phyloP scores from a whole-genome alignment of 768 basidiomycete genomes.

The Phaeolepiota aurea region DNA sequence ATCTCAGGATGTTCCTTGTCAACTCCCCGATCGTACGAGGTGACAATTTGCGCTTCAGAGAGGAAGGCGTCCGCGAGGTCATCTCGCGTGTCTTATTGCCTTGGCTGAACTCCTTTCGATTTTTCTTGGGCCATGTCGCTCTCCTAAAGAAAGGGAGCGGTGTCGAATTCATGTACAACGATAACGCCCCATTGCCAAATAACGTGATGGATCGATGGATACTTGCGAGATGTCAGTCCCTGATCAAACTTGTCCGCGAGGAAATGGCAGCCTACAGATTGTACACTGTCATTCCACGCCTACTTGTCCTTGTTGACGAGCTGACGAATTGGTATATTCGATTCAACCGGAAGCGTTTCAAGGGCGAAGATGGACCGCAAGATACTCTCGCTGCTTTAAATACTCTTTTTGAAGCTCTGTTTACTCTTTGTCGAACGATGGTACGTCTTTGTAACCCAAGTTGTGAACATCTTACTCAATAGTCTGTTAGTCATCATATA shows the following conservation, averaged over 20 bases:
- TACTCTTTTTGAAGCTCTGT: constrained; percentile 90
- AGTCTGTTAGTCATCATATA: constrained; percentile 78
- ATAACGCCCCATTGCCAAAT: constrained; percentile 71
- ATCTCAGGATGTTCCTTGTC: constrained; percentile 86
- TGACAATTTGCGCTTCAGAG: constrained; percentile 95
- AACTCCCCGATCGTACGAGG: constrained; percentile 98
- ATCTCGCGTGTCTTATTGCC: constrained; percentile 93
- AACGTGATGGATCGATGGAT: constrained; percentile 99
- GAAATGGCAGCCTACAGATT: constrained; percentile 98
- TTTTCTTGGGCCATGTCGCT: constrained; percentile 93
- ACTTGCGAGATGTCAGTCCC: constrained; percentile 93
- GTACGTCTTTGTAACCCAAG: constrained; percentile 29
- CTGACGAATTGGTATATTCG: constrained; percentile 99
- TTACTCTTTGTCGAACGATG: constrained; percentile 94
- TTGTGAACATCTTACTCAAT: constrained; percentile 4
- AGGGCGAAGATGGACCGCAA: constrained; percentile 88
- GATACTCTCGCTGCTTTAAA: constrained; percentile 87
- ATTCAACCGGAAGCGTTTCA: constrained; percentile 92
- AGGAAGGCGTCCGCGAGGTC: constrained; percentile 96
- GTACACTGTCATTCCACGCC: constrained; percentile 94
- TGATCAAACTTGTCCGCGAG: constrained; percentile 83
- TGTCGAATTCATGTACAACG: constrained; percentile 76
- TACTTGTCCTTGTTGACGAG: constrained; percentile 89
- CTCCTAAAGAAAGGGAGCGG: constrained; percentile 77
- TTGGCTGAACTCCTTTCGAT: constrained; percentile 98